Percentiles rank a stretch among this genome's conserved stretches.
These are phyloP conservation scores for Chlamydomonas sphaeroides DNA, from an alignment of 139 green algal genomes.

Conservation along the genomic window DNA sequence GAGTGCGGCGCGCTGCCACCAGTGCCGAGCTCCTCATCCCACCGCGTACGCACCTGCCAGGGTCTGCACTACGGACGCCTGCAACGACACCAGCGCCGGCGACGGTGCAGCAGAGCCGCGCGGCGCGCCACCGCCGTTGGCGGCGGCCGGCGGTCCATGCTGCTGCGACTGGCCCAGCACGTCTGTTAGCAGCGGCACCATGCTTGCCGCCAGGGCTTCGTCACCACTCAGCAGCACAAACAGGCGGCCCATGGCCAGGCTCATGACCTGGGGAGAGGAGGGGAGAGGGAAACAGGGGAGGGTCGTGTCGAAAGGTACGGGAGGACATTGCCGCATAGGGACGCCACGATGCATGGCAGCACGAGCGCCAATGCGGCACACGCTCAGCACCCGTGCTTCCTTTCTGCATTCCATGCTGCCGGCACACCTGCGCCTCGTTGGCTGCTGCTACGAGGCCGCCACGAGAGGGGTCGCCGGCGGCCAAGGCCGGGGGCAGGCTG, in stretches of 20 bases:
- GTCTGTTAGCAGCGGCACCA: conserved; percentile 45
- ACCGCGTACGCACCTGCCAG: conserved; percentile 45
- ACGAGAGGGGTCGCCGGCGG: no score
- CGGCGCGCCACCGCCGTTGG: no score
- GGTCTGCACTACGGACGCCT: conserved; percentile 26
- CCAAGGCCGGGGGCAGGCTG: no score
- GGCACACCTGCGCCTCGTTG: background rate
- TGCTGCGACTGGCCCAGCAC: background rate
- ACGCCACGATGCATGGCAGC: no score
- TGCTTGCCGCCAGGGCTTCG: conserved; percentile 2
- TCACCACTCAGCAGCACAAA: conserved; percentile 43
- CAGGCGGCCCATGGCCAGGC: conserved; percentile 42
- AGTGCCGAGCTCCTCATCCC: background rate
- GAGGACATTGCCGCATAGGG: no score
- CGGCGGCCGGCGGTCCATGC: no score
- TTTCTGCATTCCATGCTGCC: background rate
- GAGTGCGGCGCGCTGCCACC: background rate
- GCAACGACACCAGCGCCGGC: background rate
- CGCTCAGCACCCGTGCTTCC: conserved; percentile 30
- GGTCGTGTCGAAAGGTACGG: no score
- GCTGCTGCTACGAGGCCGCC: no score
- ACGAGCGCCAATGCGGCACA: no score
- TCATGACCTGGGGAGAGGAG: background rate
- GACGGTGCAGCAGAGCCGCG: no score
- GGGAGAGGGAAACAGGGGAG: no score